phyloP scores from a whole-genome alignment of 2,329 filamentous ascomycete species.

The Metarhizium rileyi region DNA sequence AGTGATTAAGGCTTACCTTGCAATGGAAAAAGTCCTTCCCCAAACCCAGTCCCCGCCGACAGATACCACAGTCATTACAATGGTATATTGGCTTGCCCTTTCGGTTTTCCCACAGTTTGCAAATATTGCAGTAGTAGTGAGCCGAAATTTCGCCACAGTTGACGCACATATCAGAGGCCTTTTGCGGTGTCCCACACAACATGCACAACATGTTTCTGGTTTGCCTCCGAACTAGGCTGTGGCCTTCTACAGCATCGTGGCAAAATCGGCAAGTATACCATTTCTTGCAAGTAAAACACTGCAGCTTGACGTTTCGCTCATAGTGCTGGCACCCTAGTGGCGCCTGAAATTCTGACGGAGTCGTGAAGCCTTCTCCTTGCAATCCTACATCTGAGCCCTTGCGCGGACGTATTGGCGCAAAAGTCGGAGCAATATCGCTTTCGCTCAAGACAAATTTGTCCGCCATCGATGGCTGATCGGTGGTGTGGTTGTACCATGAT shows the following conservation, averaged over 20 bases:
- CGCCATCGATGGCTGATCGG: constrained; percentile 24
- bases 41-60: constrained; percentile 77
- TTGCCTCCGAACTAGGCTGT: constrained; percentile 67
- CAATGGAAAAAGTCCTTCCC: constrained; percentile 98
- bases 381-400: constrained; percentile 36
- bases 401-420: constrained; percentile 43
- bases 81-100: constrained; percentile 88
- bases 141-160: constrained; percentile 69
- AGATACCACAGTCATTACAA: constrained; percentile 92
- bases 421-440: constrained; percentile 59
- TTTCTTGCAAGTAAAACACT: constrained; percentile 78
- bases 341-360: constrained; percentile 23
- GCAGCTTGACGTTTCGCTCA: constrained; percentile 88
- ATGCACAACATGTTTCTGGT: constrained; percentile 98
- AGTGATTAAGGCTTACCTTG: constrained; percentile 53
- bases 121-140: constrained; percentile 87
- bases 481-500: constrained; percentile 45
- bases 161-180: constrained; percentile 66
- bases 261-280: constrained; percentile 97
- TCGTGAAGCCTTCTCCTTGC: constrained; percentile 12
- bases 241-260: constrained; percentile 75
- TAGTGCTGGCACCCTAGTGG: constrained; percentile 83
- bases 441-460: constrained; percentile 43
- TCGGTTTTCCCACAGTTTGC: constrained; percentile 96
- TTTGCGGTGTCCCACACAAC: constrained; percentile 80